Percentiles rank a stretch among this genome's conserved stretches.
Conservation (phyloP, 73 alveolate genomes). For the Paramecium tetraurelia region DNA sequence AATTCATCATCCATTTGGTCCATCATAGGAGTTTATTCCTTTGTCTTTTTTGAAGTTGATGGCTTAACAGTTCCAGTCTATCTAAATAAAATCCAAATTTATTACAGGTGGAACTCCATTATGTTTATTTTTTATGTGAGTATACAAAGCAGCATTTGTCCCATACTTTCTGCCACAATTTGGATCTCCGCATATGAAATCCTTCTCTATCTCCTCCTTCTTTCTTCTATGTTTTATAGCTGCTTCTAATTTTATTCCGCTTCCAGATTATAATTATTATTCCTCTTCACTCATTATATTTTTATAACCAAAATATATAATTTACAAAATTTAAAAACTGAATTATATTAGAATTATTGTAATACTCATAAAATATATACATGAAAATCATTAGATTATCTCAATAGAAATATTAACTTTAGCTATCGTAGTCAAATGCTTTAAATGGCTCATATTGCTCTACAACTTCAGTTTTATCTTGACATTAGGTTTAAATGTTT, state of each 20-base stretch:
- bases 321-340: not conserved
- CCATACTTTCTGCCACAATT: slow-evolving; percentile 64
- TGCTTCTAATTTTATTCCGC: not conserved
- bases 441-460: not conserved
- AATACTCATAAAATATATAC: too few species aligned
- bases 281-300: slow-evolving; percentile 42
- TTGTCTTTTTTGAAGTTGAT: not conserved
- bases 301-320: not conserved
- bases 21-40: not conserved
- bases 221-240: slow-evolving; percentile 58
- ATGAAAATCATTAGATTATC: not conserved
- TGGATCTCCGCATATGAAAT: slow-evolving; percentile 61
- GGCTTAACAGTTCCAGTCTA: slow-evolving; percentile 39
- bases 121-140: slow-evolving; percentile 62
- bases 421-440: not conserved
- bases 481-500: too few species aligned
- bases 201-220: slow-evolving; percentile 55
- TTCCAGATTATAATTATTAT: not conserved
- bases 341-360: too few species aligned
- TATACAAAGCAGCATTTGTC: slow-evolving; percentile 62
- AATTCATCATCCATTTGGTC: not conserved
- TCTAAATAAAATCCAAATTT: not conserved
- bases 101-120: slow-evolving; percentile 58
- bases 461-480: not conserved
- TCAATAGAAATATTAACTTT: not conserved